These are phyloP conservation scores for Chenopodium suecicum DNA, from an alignment of 148 eudicot genomes.

Conservation along the genomic window DNA sequence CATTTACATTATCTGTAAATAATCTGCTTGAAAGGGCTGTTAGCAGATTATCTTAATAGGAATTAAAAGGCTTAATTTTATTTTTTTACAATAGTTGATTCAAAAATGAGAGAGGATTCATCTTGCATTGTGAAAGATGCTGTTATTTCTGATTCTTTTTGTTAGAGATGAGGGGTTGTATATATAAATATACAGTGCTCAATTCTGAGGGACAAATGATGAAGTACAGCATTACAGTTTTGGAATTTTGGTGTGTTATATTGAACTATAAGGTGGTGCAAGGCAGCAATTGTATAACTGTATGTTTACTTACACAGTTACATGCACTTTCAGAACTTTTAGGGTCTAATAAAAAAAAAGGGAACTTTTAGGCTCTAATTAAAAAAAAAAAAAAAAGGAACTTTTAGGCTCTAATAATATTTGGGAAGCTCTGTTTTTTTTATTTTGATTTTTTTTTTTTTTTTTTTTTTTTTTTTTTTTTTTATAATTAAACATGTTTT, in stretches of 20 bases:
- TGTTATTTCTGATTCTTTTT: neutral
- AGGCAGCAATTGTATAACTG: no score
- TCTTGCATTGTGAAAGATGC: neutral
- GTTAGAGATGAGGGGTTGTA: neutral
- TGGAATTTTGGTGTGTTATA: neutral
- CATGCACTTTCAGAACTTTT: no score
- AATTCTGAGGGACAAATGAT: neutral
- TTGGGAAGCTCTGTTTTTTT: no score
- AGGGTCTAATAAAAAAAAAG: no score
- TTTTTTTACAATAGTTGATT: neutral
- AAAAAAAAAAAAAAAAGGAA: no score
- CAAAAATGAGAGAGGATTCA: neutral
- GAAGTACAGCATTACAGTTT: neutral
- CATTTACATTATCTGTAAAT: constrained; percentile 56
- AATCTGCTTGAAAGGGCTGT: constrained; percentile 54
- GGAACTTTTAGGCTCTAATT: no score
- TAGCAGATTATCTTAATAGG: constrained; percentile 31
- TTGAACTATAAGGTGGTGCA: neutral
- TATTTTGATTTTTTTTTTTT: no score
- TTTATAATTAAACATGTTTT: no score
- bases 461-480: no score
- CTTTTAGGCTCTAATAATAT: no score
- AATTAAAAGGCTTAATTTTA: neutral
- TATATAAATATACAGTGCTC: neutral
- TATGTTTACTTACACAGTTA: no score